phyloP scores from a whole-genome alignment of 768 basidiomycete species.

The Lactarius evosmus region DNA sequence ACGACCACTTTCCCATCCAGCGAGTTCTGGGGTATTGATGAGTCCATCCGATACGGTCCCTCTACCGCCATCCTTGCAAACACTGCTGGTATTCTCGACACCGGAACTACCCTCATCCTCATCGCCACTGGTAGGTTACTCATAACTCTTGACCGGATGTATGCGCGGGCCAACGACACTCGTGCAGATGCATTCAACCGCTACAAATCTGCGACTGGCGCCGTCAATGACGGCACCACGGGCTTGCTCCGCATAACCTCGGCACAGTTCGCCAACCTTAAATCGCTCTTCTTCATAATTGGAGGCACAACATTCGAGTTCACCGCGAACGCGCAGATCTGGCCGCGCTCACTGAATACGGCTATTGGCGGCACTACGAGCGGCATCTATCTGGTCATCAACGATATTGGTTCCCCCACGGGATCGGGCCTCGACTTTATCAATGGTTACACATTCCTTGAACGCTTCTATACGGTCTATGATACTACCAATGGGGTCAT shows the following conservation, averaged over 20 bases:
- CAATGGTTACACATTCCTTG: constrained; percentile 37
- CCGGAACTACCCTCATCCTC: constrained; percentile 34
- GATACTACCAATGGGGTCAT: constrained; percentile 35
- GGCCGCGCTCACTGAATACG: constrained; percentile 34
- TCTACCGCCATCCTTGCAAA: constrained; percentile 27
- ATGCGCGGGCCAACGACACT: constrained; percentile 31
- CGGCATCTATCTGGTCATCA: constrained; percentile 35
- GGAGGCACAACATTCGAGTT: constrained; percentile 45
- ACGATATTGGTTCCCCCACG: constrained; percentile 31
- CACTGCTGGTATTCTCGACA: constrained; percentile 35
- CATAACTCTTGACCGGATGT: constrained; percentile 17
- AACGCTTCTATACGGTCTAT: constrained; percentile 40
- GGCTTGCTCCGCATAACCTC: background rate
- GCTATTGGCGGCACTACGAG: constrained; percentile 32
- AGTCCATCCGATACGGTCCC: constrained; percentile 31
- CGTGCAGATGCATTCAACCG: constrained; percentile 33
- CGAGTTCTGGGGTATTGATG: constrained; percentile 34
- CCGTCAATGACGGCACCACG: constrained; percentile 30
- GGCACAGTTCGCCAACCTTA: constrained; percentile 44
- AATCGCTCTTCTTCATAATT: constrained; percentile 57
- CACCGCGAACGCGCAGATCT: constrained; percentile 38
- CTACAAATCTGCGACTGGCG: constrained; percentile 36
- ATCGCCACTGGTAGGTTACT: constrained; percentile 26
- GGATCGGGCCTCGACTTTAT: constrained; percentile 40
- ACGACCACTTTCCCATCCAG: constrained; percentile 30